Percentiles rank a stretch among this genome's conserved stretches.
Evolutionary conservation across 2,329 filamentous ascomycete genomes (phyloP).

Genomic region (Lasiodiplodia sp.): DNA sequence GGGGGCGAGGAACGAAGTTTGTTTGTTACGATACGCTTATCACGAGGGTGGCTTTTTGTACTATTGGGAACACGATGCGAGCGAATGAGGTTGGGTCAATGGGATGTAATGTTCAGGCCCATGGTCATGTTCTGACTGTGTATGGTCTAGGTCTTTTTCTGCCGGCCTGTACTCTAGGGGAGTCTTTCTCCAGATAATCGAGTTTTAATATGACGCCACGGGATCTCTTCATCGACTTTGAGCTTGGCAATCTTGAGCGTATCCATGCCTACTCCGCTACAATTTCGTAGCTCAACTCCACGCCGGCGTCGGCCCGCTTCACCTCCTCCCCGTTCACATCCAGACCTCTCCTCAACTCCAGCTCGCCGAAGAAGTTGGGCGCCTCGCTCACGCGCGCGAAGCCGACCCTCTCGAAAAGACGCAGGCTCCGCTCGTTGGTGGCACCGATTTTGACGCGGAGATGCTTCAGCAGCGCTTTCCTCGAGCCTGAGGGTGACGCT

Average conservation of each 20-base stretch:
- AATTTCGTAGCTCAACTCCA: neutral
- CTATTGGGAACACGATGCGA: constrained; percentile 5
- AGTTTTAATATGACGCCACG: constrained; percentile 14
- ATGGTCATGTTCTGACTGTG: constrained; percentile 4
- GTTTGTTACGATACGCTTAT: neutral
- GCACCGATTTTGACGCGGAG: constrained; percentile 69
- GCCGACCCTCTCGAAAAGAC: constrained; percentile 66
- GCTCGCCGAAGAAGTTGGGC: constrained; percentile 72
- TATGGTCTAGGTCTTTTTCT: constrained; percentile 1
- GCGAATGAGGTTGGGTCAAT: constrained; percentile 2
- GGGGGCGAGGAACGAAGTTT: neutral
- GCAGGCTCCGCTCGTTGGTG: constrained; percentile 63
- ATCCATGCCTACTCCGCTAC: neutral
- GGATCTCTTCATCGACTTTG: neutral
- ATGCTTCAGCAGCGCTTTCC: constrained; percentile 47
- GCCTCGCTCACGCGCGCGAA: constrained; percentile 60
- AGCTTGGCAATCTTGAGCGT: neutral
- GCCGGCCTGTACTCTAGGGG: constrained; percentile 1
- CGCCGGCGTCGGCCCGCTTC: neutral
- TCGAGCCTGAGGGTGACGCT: neutral
- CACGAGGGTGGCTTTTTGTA: constrained; percentile 1
- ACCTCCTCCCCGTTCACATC: too few relatives aligned
- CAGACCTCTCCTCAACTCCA: constrained; percentile 59
- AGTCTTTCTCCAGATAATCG: constrained; percentile 1
- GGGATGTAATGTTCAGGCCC: neutral